These are phyloP conservation scores for Cairneyella variabilis DNA, from an alignment of 495 filamentous ascomycete genomes.

Conservation along the genomic window DNA sequence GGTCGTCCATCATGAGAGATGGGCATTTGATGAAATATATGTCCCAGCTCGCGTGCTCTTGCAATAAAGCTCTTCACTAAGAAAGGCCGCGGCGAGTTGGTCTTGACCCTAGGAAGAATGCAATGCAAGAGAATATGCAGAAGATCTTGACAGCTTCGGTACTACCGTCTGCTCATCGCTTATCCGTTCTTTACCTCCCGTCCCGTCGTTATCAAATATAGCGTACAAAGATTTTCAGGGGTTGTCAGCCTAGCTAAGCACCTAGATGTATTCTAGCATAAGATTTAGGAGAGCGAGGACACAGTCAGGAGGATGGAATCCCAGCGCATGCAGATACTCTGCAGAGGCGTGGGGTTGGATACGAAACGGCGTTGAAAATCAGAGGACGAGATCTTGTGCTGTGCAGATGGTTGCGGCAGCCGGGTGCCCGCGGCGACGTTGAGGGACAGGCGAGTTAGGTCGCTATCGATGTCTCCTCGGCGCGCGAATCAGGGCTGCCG, in stretches of 20 bases:
- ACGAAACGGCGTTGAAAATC: not conserved
- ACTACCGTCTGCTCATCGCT: too few relatives aligned
- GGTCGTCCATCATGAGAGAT: not conserved
- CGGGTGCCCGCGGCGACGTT: not conserved
- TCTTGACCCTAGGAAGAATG: not conserved
- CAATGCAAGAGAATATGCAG: not conserved
- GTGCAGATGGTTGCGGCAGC: not conserved
- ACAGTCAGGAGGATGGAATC: too few relatives aligned
- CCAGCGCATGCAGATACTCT: too few relatives aligned
- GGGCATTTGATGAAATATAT: constrained; percentile 6
- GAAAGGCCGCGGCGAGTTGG: too few relatives aligned
- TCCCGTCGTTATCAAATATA: not conserved
- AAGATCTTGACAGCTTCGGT: not conserved
- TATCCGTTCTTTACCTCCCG: too few relatives aligned
- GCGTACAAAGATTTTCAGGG: not conserved
- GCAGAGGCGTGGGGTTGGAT: not conserved
- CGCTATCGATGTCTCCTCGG: not conserved
- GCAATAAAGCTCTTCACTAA: too few relatives aligned
- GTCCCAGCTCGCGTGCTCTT: not conserved
- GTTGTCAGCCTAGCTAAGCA: not conserved
- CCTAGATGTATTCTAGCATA: not conserved
- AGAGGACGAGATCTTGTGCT: too few relatives aligned
- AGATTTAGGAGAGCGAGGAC: not conserved
- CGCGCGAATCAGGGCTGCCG: not conserved
- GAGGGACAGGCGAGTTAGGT: not conserved